A percentile compares a stretch with the other conserved stretches of the same genome.
These are phyloP conservation scores for Venturia asperata DNA, from an alignment of 2,329 filamentous ascomycete species.

Conservation along the genomic window DNA sequence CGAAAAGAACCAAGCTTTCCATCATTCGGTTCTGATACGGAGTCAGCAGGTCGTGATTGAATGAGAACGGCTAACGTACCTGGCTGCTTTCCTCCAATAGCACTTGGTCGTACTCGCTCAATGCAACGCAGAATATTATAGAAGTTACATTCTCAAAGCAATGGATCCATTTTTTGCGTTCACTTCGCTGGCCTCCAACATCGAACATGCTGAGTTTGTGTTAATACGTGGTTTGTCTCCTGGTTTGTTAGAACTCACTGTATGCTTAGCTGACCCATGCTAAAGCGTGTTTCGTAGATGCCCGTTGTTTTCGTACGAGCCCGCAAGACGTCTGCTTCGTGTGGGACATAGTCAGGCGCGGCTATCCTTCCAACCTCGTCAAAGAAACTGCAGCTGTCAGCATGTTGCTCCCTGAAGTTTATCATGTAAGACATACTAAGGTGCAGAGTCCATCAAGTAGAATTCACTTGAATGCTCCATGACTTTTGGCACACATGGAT, in stretches of 20 bases:
- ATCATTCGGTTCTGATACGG: constrained; percentile 87
- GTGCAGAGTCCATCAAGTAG: constrained; percentile 97
- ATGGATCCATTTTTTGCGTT: constrained; percentile 99
- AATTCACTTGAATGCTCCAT: constrained; percentile 96
- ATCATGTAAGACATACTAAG: constrained; percentile 62
- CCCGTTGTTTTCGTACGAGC: constrained; percentile 97
- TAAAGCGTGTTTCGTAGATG: constrained; percentile 97
- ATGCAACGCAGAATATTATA: constrained; percentile 96
- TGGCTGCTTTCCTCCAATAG: constrained; percentile 95
- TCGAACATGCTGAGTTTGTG: constrained; percentile 79
- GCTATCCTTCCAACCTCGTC: constrained; percentile 85
- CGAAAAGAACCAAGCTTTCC: constrained; percentile 92
- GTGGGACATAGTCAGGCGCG: constrained; percentile 76
- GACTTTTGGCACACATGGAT: constrained; percentile 71
- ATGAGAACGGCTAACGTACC: constrained; percentile 45
- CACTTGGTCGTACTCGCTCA: constrained; percentile 98
- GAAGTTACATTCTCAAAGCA: constrained; percentile 99
- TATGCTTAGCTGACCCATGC: constrained; percentile 97
- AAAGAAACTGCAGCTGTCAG: constrained; percentile 66
- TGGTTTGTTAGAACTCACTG: constrained; percentile 58
- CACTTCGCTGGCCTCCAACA: constrained; percentile 91
- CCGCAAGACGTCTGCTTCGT: constrained; percentile 89
- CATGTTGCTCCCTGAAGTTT: constrained; percentile 18
- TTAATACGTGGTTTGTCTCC: constrained; percentile 27
- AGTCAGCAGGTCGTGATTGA: constrained; percentile 23